Conservation (phyloP, 2,329 filamentous ascomycete genomes). For the Drechslerella dactyloides region DNA sequence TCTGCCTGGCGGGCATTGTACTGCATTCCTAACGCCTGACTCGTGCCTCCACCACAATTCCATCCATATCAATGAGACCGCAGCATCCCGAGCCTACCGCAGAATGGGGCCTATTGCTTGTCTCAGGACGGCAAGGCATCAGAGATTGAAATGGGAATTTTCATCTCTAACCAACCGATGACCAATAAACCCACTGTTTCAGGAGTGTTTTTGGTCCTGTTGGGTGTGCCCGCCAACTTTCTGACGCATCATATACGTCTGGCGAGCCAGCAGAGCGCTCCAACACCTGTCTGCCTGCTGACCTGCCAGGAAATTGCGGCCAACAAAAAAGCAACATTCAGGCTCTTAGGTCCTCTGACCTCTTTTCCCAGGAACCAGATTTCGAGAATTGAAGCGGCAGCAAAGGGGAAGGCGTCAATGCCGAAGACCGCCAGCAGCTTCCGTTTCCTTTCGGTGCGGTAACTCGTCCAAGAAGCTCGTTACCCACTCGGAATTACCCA, state of each 20-base stretch:
- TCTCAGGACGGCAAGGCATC: not conserved
- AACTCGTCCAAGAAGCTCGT: not conserved
- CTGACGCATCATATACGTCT: not conserved
- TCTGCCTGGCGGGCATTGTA: not conserved
- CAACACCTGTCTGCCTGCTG: not conserved
- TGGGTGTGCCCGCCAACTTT: not conserved
- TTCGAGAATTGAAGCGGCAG: constrained; percentile 20
- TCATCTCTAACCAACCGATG: not conserved
- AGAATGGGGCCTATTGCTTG: not conserved
- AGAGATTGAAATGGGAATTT: not conserved
- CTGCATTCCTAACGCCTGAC: not conserved
- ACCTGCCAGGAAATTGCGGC: not conserved
- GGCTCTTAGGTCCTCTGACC: constrained; percentile 8
- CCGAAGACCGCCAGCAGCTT: constrained; percentile 15
- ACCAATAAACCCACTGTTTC: not conserved
- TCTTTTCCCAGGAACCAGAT: constrained; percentile 43
- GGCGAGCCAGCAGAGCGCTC: too few species aligned
- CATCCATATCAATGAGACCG: not conserved
- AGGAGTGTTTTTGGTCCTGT: not conserved
- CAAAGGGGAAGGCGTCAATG: constrained; percentile 34
- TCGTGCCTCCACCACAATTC: not conserved
- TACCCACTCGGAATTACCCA: constrained; percentile 29
- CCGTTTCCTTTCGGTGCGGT: constrained; percentile 33
- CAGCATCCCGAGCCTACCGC: too few species aligned
- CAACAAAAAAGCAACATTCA: constrained; percentile 13